phyloP scores from a whole-genome alignment of 177 flowering plant species.

The Vitis hybrid region DNA sequence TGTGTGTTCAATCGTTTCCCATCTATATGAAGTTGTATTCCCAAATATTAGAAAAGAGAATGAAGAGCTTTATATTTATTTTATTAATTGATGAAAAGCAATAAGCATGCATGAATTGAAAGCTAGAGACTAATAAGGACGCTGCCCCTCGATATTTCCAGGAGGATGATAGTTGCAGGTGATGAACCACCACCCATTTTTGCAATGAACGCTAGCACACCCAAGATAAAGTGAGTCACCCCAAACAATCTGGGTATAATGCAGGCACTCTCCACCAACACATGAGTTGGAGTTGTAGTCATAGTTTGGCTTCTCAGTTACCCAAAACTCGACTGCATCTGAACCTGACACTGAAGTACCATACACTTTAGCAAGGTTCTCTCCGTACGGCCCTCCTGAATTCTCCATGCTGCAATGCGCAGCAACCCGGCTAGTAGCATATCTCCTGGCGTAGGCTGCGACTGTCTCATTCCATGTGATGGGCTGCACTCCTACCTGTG shows the following conservation, averaged over 20 bases:
- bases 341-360: too few species aligned
- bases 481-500: slow-evolving; percentile 33
- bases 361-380: slow-evolving; percentile 31
- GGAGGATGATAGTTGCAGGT: slow-evolving; percentile 19
- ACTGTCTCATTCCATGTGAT: slow-evolving; percentile 35
- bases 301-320: slow-evolving; percentile 9
- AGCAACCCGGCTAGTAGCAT: slow-evolving; percentile 24
- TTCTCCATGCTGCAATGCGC: slow-evolving; percentile 29
- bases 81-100: too few species aligned
- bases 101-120: too few species aligned
- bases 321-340: too few species aligned
- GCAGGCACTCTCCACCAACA: neutral
- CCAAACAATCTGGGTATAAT: slow-evolving; percentile 3
- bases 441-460: slow-evolving; percentile 33
- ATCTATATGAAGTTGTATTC: too few species aligned
- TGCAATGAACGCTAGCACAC: neutral
- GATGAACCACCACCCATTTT: neutral
- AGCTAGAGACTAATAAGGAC: slow-evolving; percentile 4
- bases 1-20: too few species aligned
- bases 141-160: neutral
- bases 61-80: too few species aligned
- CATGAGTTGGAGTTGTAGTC: slow-evolving; percentile 28
- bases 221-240: neutral
- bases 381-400: slow-evolving; percentile 43
- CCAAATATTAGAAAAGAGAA: too few species aligned